Evolutionary conservation across 345 rosid genomes (phyloP).

Genomic region (Crucihimalaya himalaica): DNA sequence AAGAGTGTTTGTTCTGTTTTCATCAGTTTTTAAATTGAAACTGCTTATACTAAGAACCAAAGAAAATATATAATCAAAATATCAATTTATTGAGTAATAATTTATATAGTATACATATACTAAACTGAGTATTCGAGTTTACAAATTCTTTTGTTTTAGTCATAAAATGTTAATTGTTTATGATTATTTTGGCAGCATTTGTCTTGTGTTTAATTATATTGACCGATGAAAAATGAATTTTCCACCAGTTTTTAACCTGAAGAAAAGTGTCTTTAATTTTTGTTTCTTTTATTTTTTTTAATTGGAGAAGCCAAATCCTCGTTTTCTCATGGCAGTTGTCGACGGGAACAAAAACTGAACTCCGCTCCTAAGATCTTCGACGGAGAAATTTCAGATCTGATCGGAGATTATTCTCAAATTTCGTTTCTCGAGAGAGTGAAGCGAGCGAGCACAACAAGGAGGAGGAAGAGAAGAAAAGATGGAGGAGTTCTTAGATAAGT

Average conservation of each 20-base stretch:
- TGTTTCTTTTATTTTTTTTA: neutral
- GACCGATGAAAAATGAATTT: neutral
- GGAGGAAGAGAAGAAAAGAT: conserved; percentile 29
- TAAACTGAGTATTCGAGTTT: too few relatives aligned
- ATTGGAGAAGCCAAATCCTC: conserved; percentile 36
- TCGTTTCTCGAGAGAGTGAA: conserved; percentile 39
- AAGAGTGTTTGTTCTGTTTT: too few relatives aligned
- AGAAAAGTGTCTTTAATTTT: neutral
- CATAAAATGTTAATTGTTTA: too few relatives aligned
- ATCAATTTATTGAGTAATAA: too few relatives aligned
- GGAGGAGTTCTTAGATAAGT: conserved; percentile 64
- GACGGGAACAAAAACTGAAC: conserved; percentile 42
- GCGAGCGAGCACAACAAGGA: conserved; percentile 5
- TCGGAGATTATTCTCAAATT: conserved; percentile 24
- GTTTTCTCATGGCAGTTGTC: conserved; percentile 42
- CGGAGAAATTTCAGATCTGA: conserved; percentile 35
- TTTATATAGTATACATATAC: too few relatives aligned
- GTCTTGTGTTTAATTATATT: neutral
- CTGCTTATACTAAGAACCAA: too few relatives aligned
- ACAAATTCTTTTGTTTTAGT: too few relatives aligned
- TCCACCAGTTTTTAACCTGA: conserved; percentile 17
- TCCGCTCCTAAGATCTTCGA: conserved; percentile 39
- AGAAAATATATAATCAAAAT: too few relatives aligned
- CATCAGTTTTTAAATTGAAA: too few relatives aligned
- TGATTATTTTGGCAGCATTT: neutral